Base-by-base conservation (phyloP, 2,329 filamentous ascomycete genomes). In the Diaporthe longicolla region DNA sequence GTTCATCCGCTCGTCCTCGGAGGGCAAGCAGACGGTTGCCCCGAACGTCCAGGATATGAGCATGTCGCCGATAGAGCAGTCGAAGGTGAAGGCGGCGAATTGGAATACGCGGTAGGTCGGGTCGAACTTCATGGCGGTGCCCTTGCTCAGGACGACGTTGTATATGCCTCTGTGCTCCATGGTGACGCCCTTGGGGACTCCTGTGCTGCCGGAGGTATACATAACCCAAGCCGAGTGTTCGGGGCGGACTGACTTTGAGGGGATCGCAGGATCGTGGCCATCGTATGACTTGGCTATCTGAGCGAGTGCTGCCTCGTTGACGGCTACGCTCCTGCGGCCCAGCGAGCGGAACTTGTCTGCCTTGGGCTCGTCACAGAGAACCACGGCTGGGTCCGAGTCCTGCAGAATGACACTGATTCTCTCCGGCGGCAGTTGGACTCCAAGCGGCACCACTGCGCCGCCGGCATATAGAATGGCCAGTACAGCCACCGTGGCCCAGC, bases 261-360 rank as follows among this genome's bases (percentile, higher is more conserved):
- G 45, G n/a, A 50, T 50, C 19, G 8, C 45, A 24, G 45, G 45
- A 50, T 50, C 45, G 4, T 9, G 13, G 45, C 45, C 45, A 50
- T 50, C 19, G 45, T 50, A 50, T 50, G 45, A 50, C 45, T 50
- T 50, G 45, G 19, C 21, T 50, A 50, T n/a, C 0, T 24, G 21
- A 50, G 45, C 45, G 45, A 50, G 45, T 50, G 45, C 45, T 50
- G 45, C 45, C n/a, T 50, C 45, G n/a, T 50, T 50, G 45, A 50
- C 45, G n/a, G 19, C 24, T n/a, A 50, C 19, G 45, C 45, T 50
- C 45, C 45, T 50, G 45, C 21, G 45, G n/a, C 45, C 45, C 45
- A 50, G 45, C 19, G 45, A 50, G 10, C n/a, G 45, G 45, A 50
- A 50, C 45, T 21, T 50, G 45, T n/a, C 45, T 24, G 45, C 45